phyloP scores from a whole-genome alignment of 2,329 filamentous ascomycete species.

The Nigrospora sphaerica region DNA sequence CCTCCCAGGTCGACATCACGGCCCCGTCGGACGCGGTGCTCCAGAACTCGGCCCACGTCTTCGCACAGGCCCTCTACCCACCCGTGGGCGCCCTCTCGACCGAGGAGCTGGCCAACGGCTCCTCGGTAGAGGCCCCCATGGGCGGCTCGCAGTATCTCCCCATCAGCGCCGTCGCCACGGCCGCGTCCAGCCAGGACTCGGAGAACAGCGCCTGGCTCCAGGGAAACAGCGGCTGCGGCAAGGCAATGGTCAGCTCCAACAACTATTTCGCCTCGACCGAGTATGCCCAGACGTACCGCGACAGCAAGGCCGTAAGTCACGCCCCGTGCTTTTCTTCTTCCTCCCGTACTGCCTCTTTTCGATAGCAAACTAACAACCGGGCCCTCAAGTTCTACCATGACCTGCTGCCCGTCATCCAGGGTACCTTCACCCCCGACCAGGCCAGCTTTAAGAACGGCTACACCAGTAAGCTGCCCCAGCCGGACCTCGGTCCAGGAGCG shows the following conservation, averaged over 20 bases:
- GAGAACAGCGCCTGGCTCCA: slow-evolving; percentile 54
- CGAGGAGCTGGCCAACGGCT: slow-evolving; percentile 66
- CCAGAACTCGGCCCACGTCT: slow-evolving; percentile 71
- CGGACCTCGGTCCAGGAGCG: not conserved
- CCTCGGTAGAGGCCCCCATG: slow-evolving; percentile 58
- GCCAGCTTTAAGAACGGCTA: slow-evolving; percentile 55
- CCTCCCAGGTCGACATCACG: slow-evolving; percentile 64
- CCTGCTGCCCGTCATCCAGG: slow-evolving; percentile 48
- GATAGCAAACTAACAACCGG: no score
- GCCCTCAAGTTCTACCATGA: slow-evolving; percentile 40
- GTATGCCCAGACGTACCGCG: slow-evolving; percentile 34
- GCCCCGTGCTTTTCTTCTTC: no score
- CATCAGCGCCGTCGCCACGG: slow-evolving; percentile 53
- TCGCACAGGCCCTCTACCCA: slow-evolving; percentile 82
- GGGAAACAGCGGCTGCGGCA: slow-evolving; percentile 49
- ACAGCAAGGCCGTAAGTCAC: slow-evolving; percentile 37
- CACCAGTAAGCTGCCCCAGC: slow-evolving; percentile 36
- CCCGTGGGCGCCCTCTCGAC: slow-evolving; percentile 52
- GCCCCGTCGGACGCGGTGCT: slow-evolving; percentile 72
- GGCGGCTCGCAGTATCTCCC: slow-evolving; percentile 81
- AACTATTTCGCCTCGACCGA: slow-evolving; percentile 42
- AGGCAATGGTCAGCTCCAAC: slow-evolving; percentile 46
- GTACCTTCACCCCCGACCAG: slow-evolving; percentile 36
- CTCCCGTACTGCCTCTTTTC: no score
- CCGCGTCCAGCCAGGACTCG: slow-evolving; percentile 44